Percentiles rank a stretch among this genome's conserved stretches.
These are phyloP conservation scores for Marasmius oreades DNA, from an alignment of 1,284 basidiomycete genomes.

Conservation along the genomic window DNA sequence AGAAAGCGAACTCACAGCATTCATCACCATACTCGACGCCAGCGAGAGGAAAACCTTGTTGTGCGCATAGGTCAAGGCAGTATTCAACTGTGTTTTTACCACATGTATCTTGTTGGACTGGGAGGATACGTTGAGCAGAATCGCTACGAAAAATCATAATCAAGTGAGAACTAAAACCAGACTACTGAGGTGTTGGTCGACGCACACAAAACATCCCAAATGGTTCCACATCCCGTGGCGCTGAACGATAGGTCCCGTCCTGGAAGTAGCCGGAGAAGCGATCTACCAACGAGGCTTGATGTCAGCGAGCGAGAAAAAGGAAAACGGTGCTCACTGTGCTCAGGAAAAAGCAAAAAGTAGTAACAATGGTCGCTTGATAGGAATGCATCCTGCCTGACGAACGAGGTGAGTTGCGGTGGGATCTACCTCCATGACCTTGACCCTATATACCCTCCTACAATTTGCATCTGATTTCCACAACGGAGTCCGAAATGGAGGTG, in stretches of 20 bases:
- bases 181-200: background rate
- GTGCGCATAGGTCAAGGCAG: conserved; percentile 19
- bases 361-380: background rate
- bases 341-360: background rate
- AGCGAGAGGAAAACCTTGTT: conserved; percentile 17
- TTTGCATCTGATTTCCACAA: too few relatives aligned
- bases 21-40: conserved; percentile 22
- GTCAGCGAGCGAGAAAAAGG: background rate
- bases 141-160: background rate
- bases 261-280: background rate
- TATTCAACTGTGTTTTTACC: conserved; percentile 15
- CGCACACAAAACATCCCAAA: background rate
- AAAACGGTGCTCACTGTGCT: background rate
- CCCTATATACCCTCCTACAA: too few relatives aligned
- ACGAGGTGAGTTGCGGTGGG: too few relatives aligned
- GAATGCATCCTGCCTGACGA: background rate
- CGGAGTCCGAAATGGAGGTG: too few relatives aligned
- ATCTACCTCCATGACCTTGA: too few relatives aligned
- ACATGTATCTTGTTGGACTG: background rate
- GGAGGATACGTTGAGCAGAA: background rate
- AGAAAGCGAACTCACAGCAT: conserved; percentile 20
- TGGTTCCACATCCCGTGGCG: background rate
- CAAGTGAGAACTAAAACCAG: background rate
- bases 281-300: background rate
- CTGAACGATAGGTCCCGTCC: background rate